Evolutionary conservation across 352 stramenopile genomes (phyloP), one percentile per base, ranked within the genome.

Genomic region (Globisporangium megalacanthum): DNA sequence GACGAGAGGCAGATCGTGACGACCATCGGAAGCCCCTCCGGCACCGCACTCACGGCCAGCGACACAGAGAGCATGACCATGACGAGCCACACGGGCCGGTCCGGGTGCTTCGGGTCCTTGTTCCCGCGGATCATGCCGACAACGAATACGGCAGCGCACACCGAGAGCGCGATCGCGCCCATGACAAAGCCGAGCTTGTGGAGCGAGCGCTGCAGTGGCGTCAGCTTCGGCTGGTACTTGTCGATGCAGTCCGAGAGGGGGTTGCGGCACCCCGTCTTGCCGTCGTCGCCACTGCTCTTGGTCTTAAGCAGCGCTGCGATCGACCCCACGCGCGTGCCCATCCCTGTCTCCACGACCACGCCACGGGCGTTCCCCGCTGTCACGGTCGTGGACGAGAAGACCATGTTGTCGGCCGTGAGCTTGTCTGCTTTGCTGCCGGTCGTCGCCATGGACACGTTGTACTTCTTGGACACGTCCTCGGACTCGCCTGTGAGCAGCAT

Each of bases 1-100:
- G 74, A 77, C 0, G 77, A 89, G 36, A 92, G 56, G 54, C 78
- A 93, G 51, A 92, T 89, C 8, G 83, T 94, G 41, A 92, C 77
- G 15, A 90, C 83, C 71, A 92, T 91, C 14, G 82, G 82, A 11
- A 92, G 62, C 11, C 80, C 86, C 62, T 93, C 77, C 0, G 82
- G 80, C 2, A 93, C 72, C 61, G 95, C 70, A 69, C 77, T 80
- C 20, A 94, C 66, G 48, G 73, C 62, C 1, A 92, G 72, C 58
- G 89, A 98, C 1, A 98, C 91, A 0, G 91, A 89, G 19, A 98
- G 88, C 67, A 97, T 98, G 44, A 99, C 77, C 65, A 98, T 98
- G n/a, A 92, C 90, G 36, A 99, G 59, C 58, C 71, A 88, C 42
- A 96, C 79, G 0, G 91, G 86, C 31, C 91, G 74, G 22, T 92